Base-by-base conservation (phyloP, 345 rosid species). In the Cardiospermum halicacabum region DNA sequence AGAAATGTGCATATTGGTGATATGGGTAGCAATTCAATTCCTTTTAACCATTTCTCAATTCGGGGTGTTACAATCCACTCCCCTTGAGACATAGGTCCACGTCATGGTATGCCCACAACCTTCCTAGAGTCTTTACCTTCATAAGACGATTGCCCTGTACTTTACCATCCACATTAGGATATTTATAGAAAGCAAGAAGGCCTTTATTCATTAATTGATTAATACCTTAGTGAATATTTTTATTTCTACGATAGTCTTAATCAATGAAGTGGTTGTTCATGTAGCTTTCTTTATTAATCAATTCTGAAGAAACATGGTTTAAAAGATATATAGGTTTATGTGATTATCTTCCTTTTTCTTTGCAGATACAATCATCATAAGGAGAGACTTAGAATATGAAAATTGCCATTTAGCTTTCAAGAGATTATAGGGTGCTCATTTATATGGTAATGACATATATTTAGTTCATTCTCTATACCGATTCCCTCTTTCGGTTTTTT, bases 381-480 rank as follows among this genome's bases (percentile, higher is more conserved):
- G 97, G 99, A 87, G 93, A 84, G 97, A 95, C 71, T 89, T 93
- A 11, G 99, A 91, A 34, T 82, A 69, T 62, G 80, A 88, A 60
- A 95, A 75, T 73, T 95, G 78, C 97, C 99, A 31, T 84, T 91
- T 69, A 91, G 99, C 77, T 95, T 95, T 76, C 97, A 95, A 76
- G 99, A 95, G 80, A 80, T 85, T 40, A 77, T 87, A 4, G 97
- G 99, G 51, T 95, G 99, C 80, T 80, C 98, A 49, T 95, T 84
- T 57, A 85, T 95, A 72, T 95, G 99, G 95, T 88, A 75, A 51
- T 9, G 11, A 39, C 16, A 16, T 72, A 49, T 32, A 57, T 62
- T 19, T 49, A 27, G 47, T 48, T 43, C 51, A 11, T 75, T 50
- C 24, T 50, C 26, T 36, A 18, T 5, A 56, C 56, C 26, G 11